Evolutionary conservation across 176 grass and related monocot species (phyloP), one percentile per base, ranked within the genome.

Genomic region (Musa troglodytarum): DNA sequence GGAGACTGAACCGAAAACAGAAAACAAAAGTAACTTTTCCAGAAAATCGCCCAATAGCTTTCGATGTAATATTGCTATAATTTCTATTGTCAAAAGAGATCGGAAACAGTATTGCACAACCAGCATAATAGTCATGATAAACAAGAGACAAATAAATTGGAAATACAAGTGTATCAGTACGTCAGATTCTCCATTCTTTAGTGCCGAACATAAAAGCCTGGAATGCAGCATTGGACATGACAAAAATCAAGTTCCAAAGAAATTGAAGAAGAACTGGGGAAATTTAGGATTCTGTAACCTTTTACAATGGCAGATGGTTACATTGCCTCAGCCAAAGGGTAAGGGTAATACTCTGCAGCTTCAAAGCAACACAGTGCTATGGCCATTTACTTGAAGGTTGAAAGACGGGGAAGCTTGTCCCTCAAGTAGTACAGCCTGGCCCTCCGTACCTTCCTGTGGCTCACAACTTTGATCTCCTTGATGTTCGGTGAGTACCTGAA

Each of bases 401-500:
- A 94, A 77, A 99, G 80, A 67, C 96, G 90, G 26, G 96, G 96
- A 76, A 99, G 96, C 81, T 94, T 94, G 68, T 92, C 76, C 77
- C 90, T 91, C 82, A 94, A 81, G 77, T 99, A 99, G 79, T 89
- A 99, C 69, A 99, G 73, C 66, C 92, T 98, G 77, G 94, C 94
- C 86, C 94, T 93, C 68, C 91, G 91, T 70, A 99, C 96, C 75
- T 99, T 93, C 76, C 86, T 94, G 84, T 89, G 96, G 54, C 69
- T 94, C 28, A 99, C 88, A 53, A 99, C 91, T 81, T 86, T 99
- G 73, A 99, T 99, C 72, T 99, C 96, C 83, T 99, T 99, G 20
- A 99, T 99, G 72, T 81, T 91, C 10, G 96, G 96, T 16, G 96
- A 99, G 74, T 95, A 99, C 79, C 96, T 99, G 84, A 70, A 81